Evolutionary conservation across 345 rosid genomes (phyloP), one percentile per base, ranked within the genome.

Genomic region (Angophora floribunda): DNA sequence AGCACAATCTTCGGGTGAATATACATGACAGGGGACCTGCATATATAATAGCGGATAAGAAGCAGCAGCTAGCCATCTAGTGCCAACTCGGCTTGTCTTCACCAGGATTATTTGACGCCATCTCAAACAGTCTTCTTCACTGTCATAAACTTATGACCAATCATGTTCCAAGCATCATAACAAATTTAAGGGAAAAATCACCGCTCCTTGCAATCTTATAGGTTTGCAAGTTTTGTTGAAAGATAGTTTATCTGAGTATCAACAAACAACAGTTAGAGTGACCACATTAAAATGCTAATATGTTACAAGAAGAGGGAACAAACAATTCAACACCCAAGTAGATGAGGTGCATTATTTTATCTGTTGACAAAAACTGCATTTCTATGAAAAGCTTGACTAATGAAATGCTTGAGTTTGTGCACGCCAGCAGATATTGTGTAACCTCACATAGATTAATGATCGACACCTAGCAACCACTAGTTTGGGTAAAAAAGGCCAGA

Each of bases 1-100:
- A 90, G 98, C 99, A 91, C 97, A 95, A n/a, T 96, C 99, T 91
- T 95, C 98, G 26, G 98, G 97, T 89, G 92, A 92, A 92, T 96
- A 94, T n/a, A 95, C 94, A 65, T 95, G 94, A 85, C 96, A 94
- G 52, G 96, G 96, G 26, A 91, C 98, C 98, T 96, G 86, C 13
- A 26, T 55, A 9, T 63, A 7, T 59, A 26, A 24, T 45, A 57
- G 28, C 4, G 32, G 32, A 26, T 61, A 6, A 28, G 70, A 12
- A 61, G 70, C 70, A 61, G 70, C 32, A 28, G 32, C 28, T 61
- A 61, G 70, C 70, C 32, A 61, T 10, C 5, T 28, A 6, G 32
- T 61, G 70, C 70, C 28, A 5, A 6, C 70, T 61, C 7, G 70
- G 70, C 70, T 61, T 26, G 32, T 24, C 24, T 57, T 24, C 13